Evolutionary conservation across 2,329 filamentous ascomycete species (phyloP), one percentile per base, ranked within the genome.

Genomic region (Paradendryphiella salina): DNA sequence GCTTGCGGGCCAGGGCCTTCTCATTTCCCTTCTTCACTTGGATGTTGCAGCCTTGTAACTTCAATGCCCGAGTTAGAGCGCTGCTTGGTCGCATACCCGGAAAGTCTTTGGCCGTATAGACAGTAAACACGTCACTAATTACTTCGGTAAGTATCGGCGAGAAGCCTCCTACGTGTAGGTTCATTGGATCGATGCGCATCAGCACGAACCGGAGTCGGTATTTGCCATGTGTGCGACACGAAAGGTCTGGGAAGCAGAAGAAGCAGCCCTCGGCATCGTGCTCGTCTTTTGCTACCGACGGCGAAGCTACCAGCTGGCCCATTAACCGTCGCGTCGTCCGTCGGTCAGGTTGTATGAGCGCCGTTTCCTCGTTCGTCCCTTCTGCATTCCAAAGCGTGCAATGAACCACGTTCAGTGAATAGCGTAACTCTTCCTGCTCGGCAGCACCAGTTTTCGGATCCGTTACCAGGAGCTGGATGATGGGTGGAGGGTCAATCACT

Each of bases 11-110:
- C 52, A 73, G 52, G 13, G 75, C 76, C 71, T 83, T 85, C 52
- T 90, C 87, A 59, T 89, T 91, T 11, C 89, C 89, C 69, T 93
- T 94, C 76, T 93, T 93, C 56, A 93, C 89, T 29, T 89, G 89
- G 54, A 94, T 91, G 41, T 90, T 85, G 64, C 89, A 89, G 3
- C 89, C 89, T 73, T 93, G 89, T 63, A 88, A 80, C 70, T 90
- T 89, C 50, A 94, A 76, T 26, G 82, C 79, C 69, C 88, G 88
- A 1, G 89, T 89, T 31, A 94, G 74, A 14, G 81, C 78, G 20
- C 87, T 91, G 69, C 87, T 91, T 1, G 88, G 85, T 50, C 85
- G 80, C 89, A 94, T 94, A 5, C 89, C 89, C 0, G 88, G 88
- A 53, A 94, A 94, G 66, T 93, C 89, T 69, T 93, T 94, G 35